Evolutionary conservation across 228 moss, liverwort and hornwort genomes (phyloP).

Genomic region (Sphagnum magellanicum): DNA sequence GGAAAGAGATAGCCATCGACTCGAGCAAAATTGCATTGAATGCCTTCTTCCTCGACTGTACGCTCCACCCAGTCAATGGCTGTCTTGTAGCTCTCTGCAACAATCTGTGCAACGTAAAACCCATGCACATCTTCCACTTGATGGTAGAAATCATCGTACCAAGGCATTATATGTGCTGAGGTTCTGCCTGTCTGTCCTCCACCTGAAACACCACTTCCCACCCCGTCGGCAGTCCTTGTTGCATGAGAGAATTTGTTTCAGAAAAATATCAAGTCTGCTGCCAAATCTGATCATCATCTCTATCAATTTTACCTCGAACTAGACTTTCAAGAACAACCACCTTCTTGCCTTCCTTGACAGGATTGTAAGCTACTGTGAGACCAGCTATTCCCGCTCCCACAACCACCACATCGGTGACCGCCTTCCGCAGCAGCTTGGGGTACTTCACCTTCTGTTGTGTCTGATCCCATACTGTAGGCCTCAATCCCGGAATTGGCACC

Average conservation of each 20-base stretch:
- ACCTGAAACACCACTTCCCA: conserved; percentile 8
- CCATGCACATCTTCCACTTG: conserved; percentile 37
- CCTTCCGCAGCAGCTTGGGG: conserved; percentile 22
- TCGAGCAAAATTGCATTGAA: conserved; percentile 32
- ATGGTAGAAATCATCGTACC: conserved; percentile 49
- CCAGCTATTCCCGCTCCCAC: conserved; percentile 32
- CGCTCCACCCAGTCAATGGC: conserved; percentile 38
- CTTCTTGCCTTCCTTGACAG: conserved; percentile 18
- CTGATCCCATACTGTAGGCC: conserved; percentile 22
- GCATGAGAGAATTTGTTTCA: not conserved
- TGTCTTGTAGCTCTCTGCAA: conserved; percentile 29
- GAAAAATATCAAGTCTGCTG: not conserved
- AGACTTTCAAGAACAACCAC: conserved; percentile 23
- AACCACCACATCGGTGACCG: conserved; percentile 10
- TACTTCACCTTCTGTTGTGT: conserved; percentile 16
- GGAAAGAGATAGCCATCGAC: conserved; percentile 39
- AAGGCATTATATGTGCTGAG: conserved; percentile 53
- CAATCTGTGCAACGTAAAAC: conserved; percentile 15
- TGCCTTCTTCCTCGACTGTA: conserved; percentile 21
- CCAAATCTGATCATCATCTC: not conserved
- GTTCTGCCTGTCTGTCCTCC: conserved; percentile 38
- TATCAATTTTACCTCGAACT: conserved; percentile 11
- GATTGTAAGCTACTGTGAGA: conserved; percentile 25
- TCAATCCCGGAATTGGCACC: conserved; percentile 13
- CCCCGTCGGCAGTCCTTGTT: not conserved